Percentiles rank a stretch among this genome's conserved stretches.
phyloP scores from a whole-genome alignment of 192 early-diverging fungal species.

The Phlyctochytrium bullatum region DNA sequence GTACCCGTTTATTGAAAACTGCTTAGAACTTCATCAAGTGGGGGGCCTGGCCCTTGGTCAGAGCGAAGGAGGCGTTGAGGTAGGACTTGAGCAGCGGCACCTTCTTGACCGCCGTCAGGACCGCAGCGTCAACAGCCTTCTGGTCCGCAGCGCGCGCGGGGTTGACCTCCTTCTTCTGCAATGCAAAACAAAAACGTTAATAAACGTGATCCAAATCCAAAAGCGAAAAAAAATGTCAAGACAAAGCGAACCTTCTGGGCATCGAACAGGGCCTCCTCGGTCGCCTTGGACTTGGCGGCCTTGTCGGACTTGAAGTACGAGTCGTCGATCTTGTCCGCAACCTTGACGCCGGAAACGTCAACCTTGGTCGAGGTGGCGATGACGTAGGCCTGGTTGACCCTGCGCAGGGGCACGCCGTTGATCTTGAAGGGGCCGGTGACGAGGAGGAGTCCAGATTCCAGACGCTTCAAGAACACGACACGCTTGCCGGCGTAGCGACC shows the following conservation, averaged over 20 bases:
- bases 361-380: conserved; percentile 99
- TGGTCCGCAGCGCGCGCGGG: conserved; percentile 83
- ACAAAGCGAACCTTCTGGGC: too few species aligned
- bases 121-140: conserved; percentile 82
- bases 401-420: conserved; percentile 97
- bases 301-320: conserved; percentile 87
- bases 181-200: not conserved
- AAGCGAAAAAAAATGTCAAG: not conserved
- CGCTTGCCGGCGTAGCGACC: conserved; percentile 98
- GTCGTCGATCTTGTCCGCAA: conserved; percentile 86
- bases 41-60: conserved; percentile 95
- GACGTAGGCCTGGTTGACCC: conserved; percentile 99
- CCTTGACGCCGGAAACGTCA: conserved; percentile 75
- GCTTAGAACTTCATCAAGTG: conserved; percentile 95
- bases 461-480: conserved; percentile 98
- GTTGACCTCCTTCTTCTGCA: conserved; percentile 73
- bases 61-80: conserved; percentile 83
- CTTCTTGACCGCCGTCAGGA: conserved; percentile 80
- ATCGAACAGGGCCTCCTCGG: conserved; percentile 89
- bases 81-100: conserved; percentile 84
- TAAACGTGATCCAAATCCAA: not conserved
- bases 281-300: conserved; percentile 69
- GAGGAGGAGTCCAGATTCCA: conserved; percentile 89
- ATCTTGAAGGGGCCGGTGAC: conserved; percentile 97
- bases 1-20: too few species aligned